Evolutionary conservation across 2,329 filamentous ascomycete species (phyloP).

Genomic region (Alternaria sp.): DNA sequence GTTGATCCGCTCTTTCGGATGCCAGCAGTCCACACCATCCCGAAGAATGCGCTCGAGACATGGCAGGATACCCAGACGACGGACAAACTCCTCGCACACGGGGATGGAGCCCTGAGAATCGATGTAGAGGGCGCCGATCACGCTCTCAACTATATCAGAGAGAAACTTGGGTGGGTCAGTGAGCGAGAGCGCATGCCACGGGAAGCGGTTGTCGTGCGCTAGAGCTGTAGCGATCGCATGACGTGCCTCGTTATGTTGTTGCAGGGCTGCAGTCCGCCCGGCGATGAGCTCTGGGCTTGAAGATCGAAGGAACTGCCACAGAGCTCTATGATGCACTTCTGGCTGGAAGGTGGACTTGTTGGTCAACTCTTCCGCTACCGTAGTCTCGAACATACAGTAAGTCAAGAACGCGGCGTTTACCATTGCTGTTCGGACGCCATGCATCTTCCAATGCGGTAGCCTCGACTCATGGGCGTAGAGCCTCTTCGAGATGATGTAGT

Average conservation of each 20-base stretch:
- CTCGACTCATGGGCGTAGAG: slow-evolving; percentile 61
- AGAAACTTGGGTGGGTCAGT: slow-evolving; percentile 51
- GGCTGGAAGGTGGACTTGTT: slow-evolving; percentile 42
- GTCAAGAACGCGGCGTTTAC: slow-evolving; percentile 83
- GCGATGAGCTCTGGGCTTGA: slow-evolving; percentile 55
- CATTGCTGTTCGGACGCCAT: slow-evolving; percentile 74
- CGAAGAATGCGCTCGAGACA: slow-evolving; percentile 67
- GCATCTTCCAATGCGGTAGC: slow-evolving; percentile 69
- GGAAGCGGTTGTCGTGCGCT: slow-evolving; percentile 63
- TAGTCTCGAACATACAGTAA: slow-evolving; percentile 72
- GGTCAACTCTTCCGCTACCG: slow-evolving; percentile 43
- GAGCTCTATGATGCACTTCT: slow-evolving; percentile 45
- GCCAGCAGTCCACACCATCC: slow-evolving; percentile 59
- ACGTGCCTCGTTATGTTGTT: slow-evolving; percentile 58
- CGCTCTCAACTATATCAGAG: slow-evolving; percentile 71
- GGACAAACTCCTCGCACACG: slow-evolving; percentile 65
- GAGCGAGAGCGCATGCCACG: slow-evolving; percentile 74
- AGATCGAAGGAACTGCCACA: slow-evolving; percentile 76
- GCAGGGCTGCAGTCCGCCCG: slow-evolving; percentile 54
- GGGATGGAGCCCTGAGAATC: slow-evolving; percentile 59
- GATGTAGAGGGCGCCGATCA: slow-evolving; percentile 83
- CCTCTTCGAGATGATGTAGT: slow-evolving; percentile 72
- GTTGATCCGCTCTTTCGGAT: slow-evolving; percentile 73
- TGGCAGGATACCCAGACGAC: slow-evolving; percentile 68
- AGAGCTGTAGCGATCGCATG: slow-evolving; percentile 60